A percentile compares a stretch with the other conserved stretches of the same genome.
These are phyloP conservation scores for Ilyonectria mors-panacis DNA, from an alignment of 2,329 filamentous ascomycete genomes.

Conservation along the genomic window DNA sequence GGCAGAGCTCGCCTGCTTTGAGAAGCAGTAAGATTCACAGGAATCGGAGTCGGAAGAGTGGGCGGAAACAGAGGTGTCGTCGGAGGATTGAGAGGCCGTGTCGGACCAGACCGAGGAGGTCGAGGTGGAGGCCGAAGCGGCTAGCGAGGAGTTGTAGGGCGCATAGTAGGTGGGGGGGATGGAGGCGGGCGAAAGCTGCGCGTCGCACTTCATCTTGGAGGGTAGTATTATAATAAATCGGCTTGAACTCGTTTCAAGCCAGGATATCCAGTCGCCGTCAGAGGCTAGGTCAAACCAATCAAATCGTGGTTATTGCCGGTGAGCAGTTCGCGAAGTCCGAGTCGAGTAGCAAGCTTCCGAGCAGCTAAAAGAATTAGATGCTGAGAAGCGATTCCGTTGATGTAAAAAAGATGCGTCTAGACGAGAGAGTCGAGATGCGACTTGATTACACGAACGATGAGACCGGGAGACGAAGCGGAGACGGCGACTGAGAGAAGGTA, in stretches of 20 bases:
- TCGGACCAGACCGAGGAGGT: conserved; percentile 85
- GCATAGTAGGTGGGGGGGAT: conserved; percentile 63
- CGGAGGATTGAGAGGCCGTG: conserved; percentile 77
- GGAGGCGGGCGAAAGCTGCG: conserved; percentile 67
- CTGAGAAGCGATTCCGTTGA: conserved; percentile 58
- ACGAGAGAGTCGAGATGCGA: conserved; percentile 57
- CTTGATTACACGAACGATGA: conserved; percentile 69
- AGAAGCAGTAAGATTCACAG: conserved; percentile 60
- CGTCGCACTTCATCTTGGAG: conserved; percentile 73
- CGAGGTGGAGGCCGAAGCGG: conserved; percentile 83
- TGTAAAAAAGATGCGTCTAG: conserved; percentile 62
- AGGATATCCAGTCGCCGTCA: conserved; percentile 69
- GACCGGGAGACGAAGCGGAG: conserved; percentile 73
- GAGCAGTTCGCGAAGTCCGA: conserved; percentile 53
- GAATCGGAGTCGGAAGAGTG: conserved; percentile 70
- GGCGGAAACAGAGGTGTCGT: conserved; percentile 76
- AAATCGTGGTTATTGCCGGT: conserved; percentile 58
- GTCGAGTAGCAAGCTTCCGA: conserved; percentile 58
- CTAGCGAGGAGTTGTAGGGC: conserved; percentile 79
- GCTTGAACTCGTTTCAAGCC: conserved; percentile 54
- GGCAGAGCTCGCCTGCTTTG: conserved; percentile 42
- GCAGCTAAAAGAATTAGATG: conserved; percentile 54
- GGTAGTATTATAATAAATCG: conserved; percentile 45
- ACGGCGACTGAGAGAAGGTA: conserved; percentile 72
- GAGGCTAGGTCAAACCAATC: conserved; percentile 64